phyloP scores from a whole-genome alignment of 495 filamentous ascomycete genomes.

The Penicilliopsis zonata region DNA sequence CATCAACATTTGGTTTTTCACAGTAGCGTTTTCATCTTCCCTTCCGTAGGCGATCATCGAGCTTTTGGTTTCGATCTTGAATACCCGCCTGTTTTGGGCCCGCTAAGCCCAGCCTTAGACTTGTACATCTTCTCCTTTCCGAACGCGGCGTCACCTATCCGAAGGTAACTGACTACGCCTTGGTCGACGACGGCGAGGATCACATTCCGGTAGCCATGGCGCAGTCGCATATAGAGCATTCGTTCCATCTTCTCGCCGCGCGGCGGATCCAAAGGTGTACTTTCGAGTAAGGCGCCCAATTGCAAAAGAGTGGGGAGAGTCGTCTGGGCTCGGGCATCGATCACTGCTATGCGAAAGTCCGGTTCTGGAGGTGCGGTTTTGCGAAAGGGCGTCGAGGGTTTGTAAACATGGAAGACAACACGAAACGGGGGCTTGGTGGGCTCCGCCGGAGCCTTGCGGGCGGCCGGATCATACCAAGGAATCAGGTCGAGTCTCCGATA shows the following conservation, averaged over 20 bases:
- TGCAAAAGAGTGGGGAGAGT: constrained; percentile 60
- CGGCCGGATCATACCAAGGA: constrained; percentile 53
- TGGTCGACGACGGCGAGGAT: constrained; percentile 81
- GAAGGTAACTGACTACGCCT: constrained; percentile 78
- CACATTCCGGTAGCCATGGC: constrained; percentile 74
- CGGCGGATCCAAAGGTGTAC: constrained; percentile 53
- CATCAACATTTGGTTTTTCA: constrained; percentile 1
- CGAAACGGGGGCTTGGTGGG: constrained; percentile 42
- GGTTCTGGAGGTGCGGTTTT: constrained; percentile 65
- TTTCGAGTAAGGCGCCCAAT: constrained; percentile 54
- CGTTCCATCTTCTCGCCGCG: constrained; percentile 34
- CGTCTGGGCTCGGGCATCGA: constrained; percentile 56
- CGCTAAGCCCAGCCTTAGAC: constrained; percentile 8
- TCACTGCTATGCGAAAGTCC: constrained; percentile 72
- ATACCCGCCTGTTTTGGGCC: constrained; percentile 25
- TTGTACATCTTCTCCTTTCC: constrained; percentile 61
- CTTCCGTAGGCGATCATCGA: constrained; percentile 15
- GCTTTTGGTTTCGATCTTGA: constrained; percentile 19
- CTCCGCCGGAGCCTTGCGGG: constrained; percentile 7
- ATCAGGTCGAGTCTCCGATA: constrained; percentile 68
- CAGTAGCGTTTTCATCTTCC: constrained; percentile 5
- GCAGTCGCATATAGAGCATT: constrained; percentile 55
- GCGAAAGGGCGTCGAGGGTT: constrained; percentile 55
- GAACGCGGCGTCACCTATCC: constrained; percentile 70
- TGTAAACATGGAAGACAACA: constrained; percentile 69